A percentile compares a stretch with the other conserved stretches of the same genome.
phyloP scores from a whole-genome alignment of 495 filamentous ascomycete genomes.

The Delitschia confertaspora region DNA sequence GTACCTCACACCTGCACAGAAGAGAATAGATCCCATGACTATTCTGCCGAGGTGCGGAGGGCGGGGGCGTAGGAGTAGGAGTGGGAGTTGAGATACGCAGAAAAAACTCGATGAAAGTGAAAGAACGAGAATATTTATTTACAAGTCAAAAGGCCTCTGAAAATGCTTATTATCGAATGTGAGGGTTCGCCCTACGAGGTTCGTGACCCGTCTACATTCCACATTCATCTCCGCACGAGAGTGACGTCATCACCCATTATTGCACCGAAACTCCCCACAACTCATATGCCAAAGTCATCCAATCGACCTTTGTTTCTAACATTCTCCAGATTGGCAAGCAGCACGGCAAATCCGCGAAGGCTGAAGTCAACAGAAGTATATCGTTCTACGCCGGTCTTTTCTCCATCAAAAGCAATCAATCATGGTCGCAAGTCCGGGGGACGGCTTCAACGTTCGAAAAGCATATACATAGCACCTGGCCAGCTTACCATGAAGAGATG shows the following conservation, averaged over 20 bases:
- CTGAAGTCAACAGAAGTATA: constrained; percentile 42
- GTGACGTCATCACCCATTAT: too few species aligned
- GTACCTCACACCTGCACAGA: too few species aligned
- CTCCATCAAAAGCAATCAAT: constrained; percentile 39
- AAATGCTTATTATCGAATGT: constrained; percentile 14
- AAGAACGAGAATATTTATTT: too few species aligned
- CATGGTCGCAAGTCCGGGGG: constrained; percentile 42
- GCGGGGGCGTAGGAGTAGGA: too few species aligned
- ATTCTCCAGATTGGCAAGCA: constrained; percentile 42
- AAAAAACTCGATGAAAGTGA: too few species aligned
- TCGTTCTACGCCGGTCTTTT: constrained; percentile 47
- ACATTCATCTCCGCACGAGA: too few species aligned
- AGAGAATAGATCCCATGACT: too few species aligned
- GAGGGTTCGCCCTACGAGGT: constrained; percentile 34
- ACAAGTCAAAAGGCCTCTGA: too few species aligned
- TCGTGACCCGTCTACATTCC: not conserved
- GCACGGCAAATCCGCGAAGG: constrained; percentile 43
- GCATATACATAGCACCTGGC: constrained; percentile 43
- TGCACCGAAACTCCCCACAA: too few species aligned
- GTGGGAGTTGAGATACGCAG: too few species aligned
- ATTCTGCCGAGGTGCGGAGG: too few species aligned
- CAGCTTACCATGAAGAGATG: constrained; percentile 18
- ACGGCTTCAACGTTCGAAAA: constrained; percentile 41
- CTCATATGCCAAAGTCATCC: too few species aligned
- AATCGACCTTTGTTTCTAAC: not conserved